Evolutionary conservation across 371 early-diverging fungal genomes (phyloP).

Genomic region (Rhizopus arrhizus): DNA sequence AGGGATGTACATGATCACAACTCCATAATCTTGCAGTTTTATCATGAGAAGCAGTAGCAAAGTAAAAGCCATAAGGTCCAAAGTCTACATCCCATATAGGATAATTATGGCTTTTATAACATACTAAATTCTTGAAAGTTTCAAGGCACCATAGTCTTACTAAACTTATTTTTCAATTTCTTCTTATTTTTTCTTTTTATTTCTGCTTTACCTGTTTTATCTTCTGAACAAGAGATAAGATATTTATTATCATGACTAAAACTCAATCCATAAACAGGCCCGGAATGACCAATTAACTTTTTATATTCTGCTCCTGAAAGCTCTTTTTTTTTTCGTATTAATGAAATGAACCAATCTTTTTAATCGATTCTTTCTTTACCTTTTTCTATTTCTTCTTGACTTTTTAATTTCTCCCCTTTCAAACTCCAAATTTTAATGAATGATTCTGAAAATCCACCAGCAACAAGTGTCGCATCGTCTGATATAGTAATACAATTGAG

Average conservation of each 20-base stretch:
- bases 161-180: constrained; percentile 15
- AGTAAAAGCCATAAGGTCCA: constrained; percentile 91
- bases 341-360: no score
- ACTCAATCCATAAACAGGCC: constrained; percentile 92
- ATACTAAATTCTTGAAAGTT: constrained; percentile 86
- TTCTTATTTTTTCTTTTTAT: background rate
- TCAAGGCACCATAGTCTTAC: constrained; percentile 96
- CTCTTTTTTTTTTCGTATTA: background rate
- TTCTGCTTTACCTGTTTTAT: constrained; percentile 78
- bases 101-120: constrained; percentile 97
- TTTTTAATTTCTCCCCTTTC: constrained; percentile 67
- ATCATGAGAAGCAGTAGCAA: constrained; percentile 97
- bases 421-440: constrained; percentile 88
- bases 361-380: background rate
- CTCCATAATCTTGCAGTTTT: constrained; percentile 97
- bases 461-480: constrained; percentile 76
- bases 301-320: constrained; percentile 55
- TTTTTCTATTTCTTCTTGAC: constrained; percentile 25
- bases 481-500: constrained; percentile 79
- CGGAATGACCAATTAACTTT: constrained; percentile 93
- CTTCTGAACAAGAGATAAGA: constrained; percentile 94
- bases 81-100: constrained; percentile 98
- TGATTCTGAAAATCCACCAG: constrained; percentile 90
- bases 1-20: constrained; percentile 91
- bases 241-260: constrained; percentile 91